phyloP scores from a whole-genome alignment of 176 grass and related monocot genomes.

The Sorghum bicolor region Sorghum_bicolor_NCBIv3 NC_012875.2:50924501-50925000 shows the following conservation, averaged over 20 bases:
- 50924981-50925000: constrained; percentile 81
- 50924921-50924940: constrained; percentile 69
- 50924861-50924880: constrained; percentile 97
- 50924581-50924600: constrained; percentile 77
- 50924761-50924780: neutral
- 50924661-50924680: neutral
- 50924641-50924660: neutral
- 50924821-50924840: neutral
- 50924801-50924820: neutral
- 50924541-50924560: constrained; percentile 60
- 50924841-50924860: constrained; percentile 31
- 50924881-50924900: constrained; percentile 82
- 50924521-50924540: constrained; percentile 94
- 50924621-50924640: neutral
- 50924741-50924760: neutral
- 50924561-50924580: constrained; percentile 79
- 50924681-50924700: neutral
- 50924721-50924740: neutral
- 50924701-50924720: neutral
- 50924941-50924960: constrained; percentile 80
- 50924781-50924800: neutral
- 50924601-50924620: constrained; percentile 28
- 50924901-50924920: constrained; percentile 63
- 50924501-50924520: constrained; percentile 98
- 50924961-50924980: constrained; percentile 66